Evolutionary conservation across 768 basidiomycete species (phyloP).

Genomic region (Phaeotremella fagi): DNA sequence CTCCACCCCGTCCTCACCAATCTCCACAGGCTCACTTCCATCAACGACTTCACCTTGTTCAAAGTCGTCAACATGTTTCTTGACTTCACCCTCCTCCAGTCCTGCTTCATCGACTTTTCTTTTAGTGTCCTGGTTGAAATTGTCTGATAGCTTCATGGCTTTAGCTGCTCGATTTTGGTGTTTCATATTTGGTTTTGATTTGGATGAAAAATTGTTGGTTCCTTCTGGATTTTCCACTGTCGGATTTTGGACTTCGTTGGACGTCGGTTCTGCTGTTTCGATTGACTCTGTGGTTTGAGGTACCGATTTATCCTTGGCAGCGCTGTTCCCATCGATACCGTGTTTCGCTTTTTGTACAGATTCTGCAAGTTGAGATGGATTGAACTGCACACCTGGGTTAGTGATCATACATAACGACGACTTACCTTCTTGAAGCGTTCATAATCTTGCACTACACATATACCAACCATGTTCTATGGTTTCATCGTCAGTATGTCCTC

Average conservation of each 20-base stretch:
- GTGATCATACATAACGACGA: background rate
- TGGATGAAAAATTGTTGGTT: background rate
- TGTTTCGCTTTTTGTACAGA: background rate
- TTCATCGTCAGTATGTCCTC: background rate
- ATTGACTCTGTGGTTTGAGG: background rate
- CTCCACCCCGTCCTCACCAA: background rate
- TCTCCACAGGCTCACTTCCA: background rate
- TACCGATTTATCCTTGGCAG: background rate
- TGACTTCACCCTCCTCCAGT: background rate
- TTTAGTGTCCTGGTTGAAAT: background rate
- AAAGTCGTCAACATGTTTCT: background rate
- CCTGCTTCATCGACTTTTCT: background rate
- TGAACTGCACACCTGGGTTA: background rate
- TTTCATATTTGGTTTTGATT: background rate
- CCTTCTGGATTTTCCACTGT: background rate
- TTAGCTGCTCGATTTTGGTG: background rate
- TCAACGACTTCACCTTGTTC: background rate
- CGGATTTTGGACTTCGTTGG: background rate
- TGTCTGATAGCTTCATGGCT: background rate
- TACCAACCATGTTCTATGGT: conserved; percentile 32
- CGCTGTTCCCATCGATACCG: too few species aligned
- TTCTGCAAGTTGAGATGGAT: background rate
- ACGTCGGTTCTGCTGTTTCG: background rate
- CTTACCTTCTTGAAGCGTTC: conserved; percentile 32
- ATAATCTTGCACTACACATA: conserved; percentile 34